phyloP scores from a whole-genome alignment of 2,329 filamentous ascomycete species.

The Colletotrichum musae region DNA sequence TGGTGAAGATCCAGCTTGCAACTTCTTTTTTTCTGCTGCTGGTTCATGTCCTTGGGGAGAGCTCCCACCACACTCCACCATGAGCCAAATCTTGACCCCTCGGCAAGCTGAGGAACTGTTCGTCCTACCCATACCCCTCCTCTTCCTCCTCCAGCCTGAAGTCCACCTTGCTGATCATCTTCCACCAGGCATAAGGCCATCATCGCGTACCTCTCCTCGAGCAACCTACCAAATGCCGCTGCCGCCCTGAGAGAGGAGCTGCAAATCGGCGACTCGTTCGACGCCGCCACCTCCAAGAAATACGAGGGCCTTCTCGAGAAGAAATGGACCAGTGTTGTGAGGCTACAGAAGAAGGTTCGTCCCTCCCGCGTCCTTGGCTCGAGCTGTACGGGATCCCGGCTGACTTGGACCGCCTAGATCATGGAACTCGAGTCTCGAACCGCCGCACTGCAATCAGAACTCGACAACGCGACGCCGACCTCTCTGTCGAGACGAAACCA shows the following conservation, averaged over 20 bases:
- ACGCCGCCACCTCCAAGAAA: slow-evolving; percentile 88
- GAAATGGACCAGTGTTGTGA: slow-evolving; percentile 97
- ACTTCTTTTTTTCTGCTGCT: not conserved
- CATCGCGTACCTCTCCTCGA: slow-evolving; percentile 86
- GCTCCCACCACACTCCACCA: slow-evolving; percentile 52
- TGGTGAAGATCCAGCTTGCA: not conserved
- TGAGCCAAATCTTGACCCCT: slow-evolving; percentile 82
- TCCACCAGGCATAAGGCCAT: slow-evolving; percentile 87
- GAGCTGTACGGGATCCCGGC: not conserved
- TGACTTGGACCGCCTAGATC: slow-evolving; percentile 70
- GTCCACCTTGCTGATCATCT: slow-evolving; percentile 37
- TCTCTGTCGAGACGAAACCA: slow-evolving; percentile 85
- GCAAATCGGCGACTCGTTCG: slow-evolving; percentile 78
- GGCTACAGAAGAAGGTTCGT: slow-evolving; percentile 92
- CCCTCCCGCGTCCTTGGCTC: slow-evolving; percentile 1
- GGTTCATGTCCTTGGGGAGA: slow-evolving; percentile 4
- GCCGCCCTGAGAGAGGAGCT: slow-evolving; percentile 82
- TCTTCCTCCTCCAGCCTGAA: slow-evolving; percentile 1
- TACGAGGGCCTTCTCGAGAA: slow-evolving; percentile 96
- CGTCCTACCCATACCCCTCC: slow-evolving; percentile 39
- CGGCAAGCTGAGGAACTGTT: slow-evolving; percentile 93
- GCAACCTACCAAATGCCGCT: slow-evolving; percentile 79
- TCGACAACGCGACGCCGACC: slow-evolving; percentile 84
- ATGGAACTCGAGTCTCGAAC: slow-evolving; percentile 91
- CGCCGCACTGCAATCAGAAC: slow-evolving; percentile 81